Percentiles rank a stretch among this genome's conserved stretches.
These are phyloP conservation scores for Schizophyllum commune DNA, from an alignment of 1,284 basidiomycete species.

Conservation along the genomic window DNA sequence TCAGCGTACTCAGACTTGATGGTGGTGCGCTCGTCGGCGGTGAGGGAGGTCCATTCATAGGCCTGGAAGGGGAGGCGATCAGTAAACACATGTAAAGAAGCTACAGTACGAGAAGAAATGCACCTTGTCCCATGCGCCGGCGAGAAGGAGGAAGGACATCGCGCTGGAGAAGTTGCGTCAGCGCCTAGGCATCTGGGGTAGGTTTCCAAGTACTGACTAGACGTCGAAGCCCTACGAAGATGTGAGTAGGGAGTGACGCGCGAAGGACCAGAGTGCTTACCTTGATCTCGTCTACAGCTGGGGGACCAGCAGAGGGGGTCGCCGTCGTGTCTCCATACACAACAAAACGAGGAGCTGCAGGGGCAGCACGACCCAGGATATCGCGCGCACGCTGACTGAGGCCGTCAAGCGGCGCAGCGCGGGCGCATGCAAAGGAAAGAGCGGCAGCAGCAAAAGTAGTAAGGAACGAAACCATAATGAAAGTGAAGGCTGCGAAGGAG, in stretches of 20 bases:
- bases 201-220: constrained; percentile 19
- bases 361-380: constrained; percentile 32
- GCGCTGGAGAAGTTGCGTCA: constrained; percentile 21
- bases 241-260: neutral
- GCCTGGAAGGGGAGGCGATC: constrained; percentile 15
- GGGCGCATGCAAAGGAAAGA: constrained; percentile 10
- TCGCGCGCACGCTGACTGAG: constrained; percentile 28
- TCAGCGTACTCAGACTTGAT: constrained; percentile 42
- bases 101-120: neutral
- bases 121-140: constrained; percentile 46
- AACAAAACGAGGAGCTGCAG: constrained; percentile 41
- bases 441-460: constrained; percentile 12
- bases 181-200: neutral
- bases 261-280: constrained; percentile 18
- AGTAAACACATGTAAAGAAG: neutral
- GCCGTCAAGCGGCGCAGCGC: constrained; percentile 14
- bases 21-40: constrained; percentile 30
- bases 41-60: constrained; percentile 32
- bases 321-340: constrained; percentile 40
- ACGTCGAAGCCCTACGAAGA: constrained; percentile 31
- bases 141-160: constrained; percentile 40
- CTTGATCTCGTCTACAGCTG: constrained; percentile 30
- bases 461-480: constrained; percentile 11
- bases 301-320: constrained; percentile 33
- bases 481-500: neutral